Conservation (phyloP, 1,284 basidiomycete species). For the Fistulinella staudtii region DNA sequence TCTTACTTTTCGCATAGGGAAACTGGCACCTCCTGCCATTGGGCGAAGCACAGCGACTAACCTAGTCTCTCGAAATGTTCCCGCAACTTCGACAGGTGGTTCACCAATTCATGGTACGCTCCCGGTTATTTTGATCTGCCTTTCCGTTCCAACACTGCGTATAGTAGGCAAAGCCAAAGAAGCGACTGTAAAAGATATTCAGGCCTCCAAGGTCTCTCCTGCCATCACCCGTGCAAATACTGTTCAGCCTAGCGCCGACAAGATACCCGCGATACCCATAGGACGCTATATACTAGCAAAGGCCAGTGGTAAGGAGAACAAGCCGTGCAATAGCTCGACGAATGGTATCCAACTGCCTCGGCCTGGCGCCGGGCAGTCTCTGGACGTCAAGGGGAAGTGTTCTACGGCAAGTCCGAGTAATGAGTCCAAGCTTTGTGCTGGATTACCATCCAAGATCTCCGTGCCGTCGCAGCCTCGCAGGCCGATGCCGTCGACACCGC, state of each 20-base stretch:
- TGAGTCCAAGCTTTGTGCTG: slow-evolving; percentile 4
- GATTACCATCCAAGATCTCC: slow-evolving; percentile 2
- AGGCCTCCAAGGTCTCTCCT: neutral
- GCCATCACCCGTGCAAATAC: neutral
- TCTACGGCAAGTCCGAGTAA: slow-evolving; percentile 2
- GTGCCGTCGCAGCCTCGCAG: slow-evolving; percentile 3
- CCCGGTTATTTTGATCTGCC: too few species aligned
- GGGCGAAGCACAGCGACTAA: neutral
- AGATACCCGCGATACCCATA: slow-evolving; percentile 7
- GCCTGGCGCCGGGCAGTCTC: slow-evolving; percentile 6
- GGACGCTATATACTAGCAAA: slow-evolving; percentile 2
- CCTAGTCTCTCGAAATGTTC: neutral
- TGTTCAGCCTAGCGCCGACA: slow-evolving; percentile 7
- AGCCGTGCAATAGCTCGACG: slow-evolving; percentile 2
- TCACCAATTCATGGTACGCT: slow-evolving; percentile 7
- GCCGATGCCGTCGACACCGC: slow-evolving; percentile 12
- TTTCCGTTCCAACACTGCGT: neutral
- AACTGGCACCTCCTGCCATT: neutral
- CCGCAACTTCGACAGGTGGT: neutral
- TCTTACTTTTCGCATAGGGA: slow-evolving; percentile 1
- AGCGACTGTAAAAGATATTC: neutral
- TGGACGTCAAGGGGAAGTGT: neutral
- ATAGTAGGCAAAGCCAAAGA: slow-evolving; percentile 1
- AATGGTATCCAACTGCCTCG: neutral
- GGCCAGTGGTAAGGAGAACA: slow-evolving; percentile 21